Conservation (phyloP, 2,329 filamentous ascomycete genomes). For the Epichloe sp. region DNA sequence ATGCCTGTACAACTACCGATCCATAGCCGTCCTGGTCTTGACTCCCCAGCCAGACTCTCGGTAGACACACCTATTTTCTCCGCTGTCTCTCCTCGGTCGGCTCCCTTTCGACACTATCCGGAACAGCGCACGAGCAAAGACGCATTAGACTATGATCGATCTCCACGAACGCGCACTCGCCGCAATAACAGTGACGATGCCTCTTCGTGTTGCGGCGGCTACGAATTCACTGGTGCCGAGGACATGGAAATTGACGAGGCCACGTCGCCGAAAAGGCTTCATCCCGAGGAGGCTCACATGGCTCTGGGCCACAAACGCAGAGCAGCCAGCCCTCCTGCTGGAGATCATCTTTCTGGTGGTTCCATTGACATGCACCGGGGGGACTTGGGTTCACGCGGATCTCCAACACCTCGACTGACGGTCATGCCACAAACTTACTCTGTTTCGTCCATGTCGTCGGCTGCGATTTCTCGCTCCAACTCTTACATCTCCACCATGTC, state of each 20-base stretch:
- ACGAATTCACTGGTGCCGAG: constrained; percentile 24
- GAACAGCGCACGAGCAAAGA: constrained; percentile 34
- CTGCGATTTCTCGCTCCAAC: constrained; percentile 26
- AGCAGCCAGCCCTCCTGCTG: constrained; percentile 39
- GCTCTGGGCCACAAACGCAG: constrained; percentile 38
- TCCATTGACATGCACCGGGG: constrained; percentile 31
- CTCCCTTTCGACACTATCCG: constrained; percentile 26
- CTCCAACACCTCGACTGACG: constrained; percentile 37
- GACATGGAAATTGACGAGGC: constrained; percentile 41
- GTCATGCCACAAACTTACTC: constrained; percentile 31
- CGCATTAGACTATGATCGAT: constrained; percentile 32
- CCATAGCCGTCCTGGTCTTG: constrained; percentile 24
- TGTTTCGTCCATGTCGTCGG: constrained; percentile 30
- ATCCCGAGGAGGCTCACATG: constrained; percentile 33
- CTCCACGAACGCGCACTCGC: constrained; percentile 30
- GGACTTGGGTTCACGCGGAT: constrained; percentile 35
- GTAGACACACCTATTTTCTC: constrained; percentile 35
- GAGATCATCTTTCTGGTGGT: constrained; percentile 29
- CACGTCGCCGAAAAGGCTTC: constrained; percentile 35
- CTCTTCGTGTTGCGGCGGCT: constrained; percentile 31
- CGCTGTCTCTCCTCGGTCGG: constrained; percentile 32
- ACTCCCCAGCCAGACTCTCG: constrained; percentile 16
- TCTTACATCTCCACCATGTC: constrained; percentile 36
- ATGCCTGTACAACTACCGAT: constrained; percentile 34
- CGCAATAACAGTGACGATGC: constrained; percentile 42